Evolutionary conservation across 768 basidiomycete genomes (phyloP).

Genomic region (Pholiota molesta): DNA sequence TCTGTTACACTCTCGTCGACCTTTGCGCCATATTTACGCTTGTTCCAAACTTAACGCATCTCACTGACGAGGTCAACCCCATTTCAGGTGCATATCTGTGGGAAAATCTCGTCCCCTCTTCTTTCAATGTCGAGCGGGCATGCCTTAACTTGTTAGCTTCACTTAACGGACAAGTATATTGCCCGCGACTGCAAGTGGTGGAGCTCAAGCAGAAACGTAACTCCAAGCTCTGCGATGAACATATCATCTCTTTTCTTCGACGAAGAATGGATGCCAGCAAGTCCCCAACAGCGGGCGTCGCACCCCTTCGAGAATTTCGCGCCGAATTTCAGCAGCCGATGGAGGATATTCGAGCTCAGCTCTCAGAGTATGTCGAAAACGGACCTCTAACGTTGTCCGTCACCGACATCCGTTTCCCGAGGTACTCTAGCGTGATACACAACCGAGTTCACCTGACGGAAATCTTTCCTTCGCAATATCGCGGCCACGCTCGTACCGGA

Average conservation of each 20-base stretch:
- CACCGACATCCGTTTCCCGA: neutral
- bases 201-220: too few species aligned
- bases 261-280: neutral
- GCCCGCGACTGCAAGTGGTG: too few species aligned
- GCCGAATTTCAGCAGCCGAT: neutral
- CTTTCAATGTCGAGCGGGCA: too few species aligned
- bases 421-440: neutral
- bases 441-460: too few species aligned
- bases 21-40: constrained; percentile 10
- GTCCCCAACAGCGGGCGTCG: neutral
- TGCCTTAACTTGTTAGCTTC: neutral
- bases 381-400: neutral
- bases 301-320: neutral
- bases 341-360: neutral
- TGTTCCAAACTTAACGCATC: neutral
- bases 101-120: too few species aligned
- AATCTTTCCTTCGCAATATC: too few species aligned
- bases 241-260: neutral
- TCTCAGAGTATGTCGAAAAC: neutral
- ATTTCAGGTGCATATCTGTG: too few species aligned
- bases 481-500: too few species aligned
- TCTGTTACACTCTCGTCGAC: constrained; percentile 15
- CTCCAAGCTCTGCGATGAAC: neutral
- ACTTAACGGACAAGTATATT: neutral
- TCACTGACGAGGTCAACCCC: too few species aligned